Conservation (phyloP, 2,329 filamentous ascomycete species). For the Fusarium azukiicola region DNA sequence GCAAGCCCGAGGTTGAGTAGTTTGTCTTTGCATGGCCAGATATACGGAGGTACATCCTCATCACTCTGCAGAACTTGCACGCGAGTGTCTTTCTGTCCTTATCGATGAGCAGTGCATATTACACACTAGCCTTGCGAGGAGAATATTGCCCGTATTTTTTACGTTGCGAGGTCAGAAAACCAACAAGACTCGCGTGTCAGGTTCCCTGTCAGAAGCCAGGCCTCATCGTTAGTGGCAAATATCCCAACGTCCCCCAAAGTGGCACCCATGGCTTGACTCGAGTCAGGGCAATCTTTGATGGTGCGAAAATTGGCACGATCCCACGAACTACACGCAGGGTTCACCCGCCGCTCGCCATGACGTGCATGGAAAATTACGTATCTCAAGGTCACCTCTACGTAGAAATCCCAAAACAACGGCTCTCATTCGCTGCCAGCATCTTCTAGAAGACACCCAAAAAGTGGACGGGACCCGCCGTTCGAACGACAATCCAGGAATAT, state of each 20-base stretch:
- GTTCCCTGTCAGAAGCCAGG: neutral
- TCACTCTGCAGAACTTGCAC: too few relatives aligned
- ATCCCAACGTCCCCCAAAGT: too few relatives aligned
- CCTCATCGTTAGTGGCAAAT: neutral
- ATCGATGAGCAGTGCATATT: too few relatives aligned
- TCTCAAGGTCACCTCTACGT: neutral
- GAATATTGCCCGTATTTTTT: too few relatives aligned
- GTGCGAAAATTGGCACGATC: neutral
- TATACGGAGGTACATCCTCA: neutral
- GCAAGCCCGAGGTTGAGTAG: conserved; percentile 24
- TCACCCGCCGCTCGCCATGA: neutral
- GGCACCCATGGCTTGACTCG: neutral
- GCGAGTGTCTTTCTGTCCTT: too few relatives aligned
- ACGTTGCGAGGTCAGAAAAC: too few relatives aligned
- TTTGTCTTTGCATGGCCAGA: neutral
- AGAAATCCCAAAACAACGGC: neutral
- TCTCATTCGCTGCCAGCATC: neutral
- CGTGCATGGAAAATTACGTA: conserved; percentile 1
- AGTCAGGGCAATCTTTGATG: neutral
- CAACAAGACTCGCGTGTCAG: too few relatives aligned
- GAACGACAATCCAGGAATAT: neutral
- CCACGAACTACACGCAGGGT: neutral
- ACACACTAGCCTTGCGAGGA: too few relatives aligned
- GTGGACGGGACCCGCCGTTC: conserved; percentile 1
- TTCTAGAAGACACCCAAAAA: conserved; percentile 5